Conservation (phyloP, 2,329 filamentous ascomycete species). For the Colletotrichum nymphaeae region DNA sequence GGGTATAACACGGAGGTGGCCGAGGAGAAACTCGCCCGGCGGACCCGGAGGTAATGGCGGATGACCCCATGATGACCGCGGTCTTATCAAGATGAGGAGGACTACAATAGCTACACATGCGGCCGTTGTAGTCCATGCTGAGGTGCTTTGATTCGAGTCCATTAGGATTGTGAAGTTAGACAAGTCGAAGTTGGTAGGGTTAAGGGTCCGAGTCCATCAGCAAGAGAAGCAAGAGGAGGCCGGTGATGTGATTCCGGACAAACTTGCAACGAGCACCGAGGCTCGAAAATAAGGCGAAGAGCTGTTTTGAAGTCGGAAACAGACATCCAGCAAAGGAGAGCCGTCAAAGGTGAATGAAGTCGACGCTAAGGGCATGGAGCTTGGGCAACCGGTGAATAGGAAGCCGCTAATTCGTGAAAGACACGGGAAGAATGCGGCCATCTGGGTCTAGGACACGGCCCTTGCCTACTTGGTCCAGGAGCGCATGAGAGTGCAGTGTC, state of each 20-base stretch:
- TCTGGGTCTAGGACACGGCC: slow-evolving; percentile 18
- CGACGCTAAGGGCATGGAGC: not conserved
- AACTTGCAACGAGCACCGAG: not conserved
- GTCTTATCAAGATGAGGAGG: slow-evolving; percentile 13
- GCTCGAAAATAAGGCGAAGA: not conserved
- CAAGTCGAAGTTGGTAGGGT: not conserved
- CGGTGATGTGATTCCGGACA: not conserved
- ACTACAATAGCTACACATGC: slow-evolving; percentile 19
- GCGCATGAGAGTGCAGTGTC: slow-evolving; percentile 25
- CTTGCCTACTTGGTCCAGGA: slow-evolving; percentile 20
- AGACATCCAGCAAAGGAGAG: not conserved
- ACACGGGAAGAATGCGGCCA: not conserved
- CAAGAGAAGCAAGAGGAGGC: not conserved
- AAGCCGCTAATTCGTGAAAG: not conserved
- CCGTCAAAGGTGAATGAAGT: not conserved
- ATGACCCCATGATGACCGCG: slow-evolving; percentile 21
- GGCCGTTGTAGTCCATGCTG: slow-evolving; percentile 16
- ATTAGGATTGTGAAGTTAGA: not conserved
- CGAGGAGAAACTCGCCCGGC: slow-evolving; percentile 46
- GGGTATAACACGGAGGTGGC: slow-evolving; percentile 50
- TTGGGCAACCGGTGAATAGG: not conserved
- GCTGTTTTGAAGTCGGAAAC: not conserved
- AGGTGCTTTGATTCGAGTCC: not conserved
- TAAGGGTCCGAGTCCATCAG: not conserved
- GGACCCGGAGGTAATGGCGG: slow-evolving; percentile 36